These are phyloP conservation scores for Juglanconis sp. DNA, from an alignment of 2,329 filamentous ascomycete genomes.

Conservation along the genomic window DNA sequence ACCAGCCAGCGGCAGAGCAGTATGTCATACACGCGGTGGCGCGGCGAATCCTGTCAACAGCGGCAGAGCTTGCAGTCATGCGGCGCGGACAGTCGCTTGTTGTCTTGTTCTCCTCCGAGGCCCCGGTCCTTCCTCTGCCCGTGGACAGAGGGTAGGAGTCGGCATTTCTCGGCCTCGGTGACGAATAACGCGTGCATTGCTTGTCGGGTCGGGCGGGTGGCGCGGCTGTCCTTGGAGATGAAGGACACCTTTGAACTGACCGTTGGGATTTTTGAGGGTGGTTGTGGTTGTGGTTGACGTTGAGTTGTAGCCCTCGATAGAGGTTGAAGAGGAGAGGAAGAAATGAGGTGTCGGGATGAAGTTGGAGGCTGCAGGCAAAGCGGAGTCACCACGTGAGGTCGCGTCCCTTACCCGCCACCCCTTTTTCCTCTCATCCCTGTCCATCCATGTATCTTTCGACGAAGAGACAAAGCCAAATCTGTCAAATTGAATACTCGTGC, in stretches of 20 bases:
- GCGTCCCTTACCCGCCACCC: background rate
- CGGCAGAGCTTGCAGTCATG: slow-evolving; percentile 17
- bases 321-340: background rate
- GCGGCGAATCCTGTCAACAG: background rate
- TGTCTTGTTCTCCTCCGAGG: slow-evolving; percentile 4
- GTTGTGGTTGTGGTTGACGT: background rate
- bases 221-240: slow-evolving; percentile 14
- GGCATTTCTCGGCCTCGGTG: slow-evolving; percentile 4
- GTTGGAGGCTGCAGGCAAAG: background rate
- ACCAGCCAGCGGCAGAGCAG: slow-evolving; percentile 5
- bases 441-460: background rate
- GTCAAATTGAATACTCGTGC: no score
- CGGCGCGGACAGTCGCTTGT: background rate
- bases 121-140: slow-evolving; percentile 18
- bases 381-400: slow-evolving; percentile 1
- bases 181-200: slow-evolving; percentile 15
- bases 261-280: background rate
- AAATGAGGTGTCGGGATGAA: background rate
- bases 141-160: slow-evolving; percentile 9
- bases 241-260: slow-evolving; percentile 21
- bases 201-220: slow-evolving; percentile 14
- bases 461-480: no score
- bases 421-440: background rate
- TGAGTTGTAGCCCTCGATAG: background rate
- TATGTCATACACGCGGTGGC: background rate